phyloP scores from a whole-genome alignment of 768 basidiomycete genomes.

The Leccinum pellstonianum region DNA sequence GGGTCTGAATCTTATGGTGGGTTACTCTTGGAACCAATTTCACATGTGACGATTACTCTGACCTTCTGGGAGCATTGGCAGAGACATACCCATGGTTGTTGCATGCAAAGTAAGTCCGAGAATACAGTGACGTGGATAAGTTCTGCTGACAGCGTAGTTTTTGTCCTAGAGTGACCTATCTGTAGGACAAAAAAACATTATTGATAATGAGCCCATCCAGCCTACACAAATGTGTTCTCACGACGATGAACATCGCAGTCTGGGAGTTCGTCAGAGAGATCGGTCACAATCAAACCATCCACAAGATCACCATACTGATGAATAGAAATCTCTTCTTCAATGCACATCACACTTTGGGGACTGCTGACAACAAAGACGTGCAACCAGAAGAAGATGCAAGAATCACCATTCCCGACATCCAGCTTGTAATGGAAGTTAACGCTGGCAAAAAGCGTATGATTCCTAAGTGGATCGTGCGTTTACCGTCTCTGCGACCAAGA shows the following conservation, averaged over 20 bases:
- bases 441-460: not conserved
- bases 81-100: not conserved
- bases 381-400: not conserved
- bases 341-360: not conserved
- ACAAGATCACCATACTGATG: not conserved
- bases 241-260: not conserved
- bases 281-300: not conserved
- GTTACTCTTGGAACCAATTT: not conserved
- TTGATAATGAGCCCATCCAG: not conserved
- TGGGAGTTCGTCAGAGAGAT: not conserved
- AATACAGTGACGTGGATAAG: too few relatives aligned
- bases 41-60: not conserved
- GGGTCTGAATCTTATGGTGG: not conserved
- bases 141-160: not conserved
- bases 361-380: not conserved
- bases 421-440: not conserved
- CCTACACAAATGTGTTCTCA: not conserved
- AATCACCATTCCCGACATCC: not conserved
- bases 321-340: too few relatives aligned
- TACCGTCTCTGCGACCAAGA: not conserved
- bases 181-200: not conserved
- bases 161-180: not conserved
- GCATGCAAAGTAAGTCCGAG: not conserved
- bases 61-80: not conserved
- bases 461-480: not conserved